Evolutionary conservation across 2,329 filamentous ascomycete species (phyloP), one percentile per base, ranked within the genome.

Genomic region (Sporothrix brunneoviolacea): DNA sequence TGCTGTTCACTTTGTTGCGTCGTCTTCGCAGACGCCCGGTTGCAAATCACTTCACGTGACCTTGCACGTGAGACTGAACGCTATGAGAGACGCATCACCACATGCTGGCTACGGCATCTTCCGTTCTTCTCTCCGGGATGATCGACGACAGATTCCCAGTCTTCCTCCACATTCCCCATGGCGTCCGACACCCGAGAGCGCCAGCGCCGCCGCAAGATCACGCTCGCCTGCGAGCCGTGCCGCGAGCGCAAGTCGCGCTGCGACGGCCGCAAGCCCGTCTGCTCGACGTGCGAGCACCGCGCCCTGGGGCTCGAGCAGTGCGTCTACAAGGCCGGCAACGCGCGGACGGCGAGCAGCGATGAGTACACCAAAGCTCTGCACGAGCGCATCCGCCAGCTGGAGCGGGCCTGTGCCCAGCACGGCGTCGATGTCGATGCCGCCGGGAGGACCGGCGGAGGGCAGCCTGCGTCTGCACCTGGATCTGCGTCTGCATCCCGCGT

Each of bases 211-310:
- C 50, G 53, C 33, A 54, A 54, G 41, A 62, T 70, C n/a, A 59
- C 66, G 2, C 57, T 70, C 7, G 70, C 68, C 13, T 72, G 70
- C 52, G 68, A 71, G 49, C 62, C 65, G 4, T 72, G 70, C 48
- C 61, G 69, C 24, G 64, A 67, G 46, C 65, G 67, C 41, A 72
- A 72, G 54, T 59, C 66, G 5, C 64, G 67, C 1, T 72, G 69
- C 48, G 69, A 72, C 54, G 69, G 69, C 18, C 60, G 49, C n/a
- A 71, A 70, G 55, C 70, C 70, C 21, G 65, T 72, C 12, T 73
- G 70, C 57, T 67, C 65, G n/a, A 65, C 66, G 3, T 73, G 70
- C 47, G 58, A 58, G 37, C 62, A 64, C 12, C 64, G 68, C 12
- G 61, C 47, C 9, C 38, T 55, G 21, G 53, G 53, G 4, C 42